Conservation (phyloP, 2,329 filamentous ascomycete genomes). For the Fonsecaea nubica region DNA sequence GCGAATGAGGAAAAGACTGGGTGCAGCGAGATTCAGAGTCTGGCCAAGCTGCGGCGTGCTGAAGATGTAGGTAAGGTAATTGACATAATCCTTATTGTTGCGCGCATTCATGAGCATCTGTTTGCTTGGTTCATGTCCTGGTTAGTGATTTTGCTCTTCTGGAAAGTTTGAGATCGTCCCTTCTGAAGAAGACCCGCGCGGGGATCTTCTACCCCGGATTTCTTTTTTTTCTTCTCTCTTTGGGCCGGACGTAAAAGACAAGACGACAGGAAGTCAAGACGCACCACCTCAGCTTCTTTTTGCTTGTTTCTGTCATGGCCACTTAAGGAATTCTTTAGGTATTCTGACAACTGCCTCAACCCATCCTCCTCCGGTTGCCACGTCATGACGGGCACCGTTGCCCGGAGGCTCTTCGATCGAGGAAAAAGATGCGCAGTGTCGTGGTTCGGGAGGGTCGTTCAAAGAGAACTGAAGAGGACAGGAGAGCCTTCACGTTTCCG, state of each 20-base stretch:
- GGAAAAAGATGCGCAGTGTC: slow-evolving; percentile 7
- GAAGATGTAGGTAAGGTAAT: slow-evolving; percentile 93
- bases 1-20: slow-evolving; percentile 76
- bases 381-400: slow-evolving; percentile 66
- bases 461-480: slow-evolving; percentile 1
- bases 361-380: slow-evolving; percentile 92
- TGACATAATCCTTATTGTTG: slow-evolving; percentile 89
- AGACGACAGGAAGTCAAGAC: slow-evolving; percentile 45
- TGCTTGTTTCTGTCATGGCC: slow-evolving; percentile 78
- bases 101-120: slow-evolving; percentile 95
- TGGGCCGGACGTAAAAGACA: not conserved
- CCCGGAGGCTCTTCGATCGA: slow-evolving; percentile 26
- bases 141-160: slow-evolving; percentile 8
- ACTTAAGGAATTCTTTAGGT: slow-evolving; percentile 89
- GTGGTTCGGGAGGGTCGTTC: slow-evolving; percentile 7
- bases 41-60: slow-evolving; percentile 70
- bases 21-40: slow-evolving; percentile 61
- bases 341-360: slow-evolving; percentile 85
- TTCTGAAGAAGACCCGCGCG: slow-evolving; percentile 13
- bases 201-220: slow-evolving; percentile 19
- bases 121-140: slow-evolving; percentile 2
- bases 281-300: slow-evolving; percentile 86
- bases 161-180: slow-evolving; percentile 9
- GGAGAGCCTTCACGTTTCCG: not conserved
- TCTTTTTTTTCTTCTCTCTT: not conserved